Evolutionary conservation across 352 stramenopile genomes (phyloP), one percentile per base, ranked within the genome.

Genomic region (Phytophthora megakarya): DNA sequence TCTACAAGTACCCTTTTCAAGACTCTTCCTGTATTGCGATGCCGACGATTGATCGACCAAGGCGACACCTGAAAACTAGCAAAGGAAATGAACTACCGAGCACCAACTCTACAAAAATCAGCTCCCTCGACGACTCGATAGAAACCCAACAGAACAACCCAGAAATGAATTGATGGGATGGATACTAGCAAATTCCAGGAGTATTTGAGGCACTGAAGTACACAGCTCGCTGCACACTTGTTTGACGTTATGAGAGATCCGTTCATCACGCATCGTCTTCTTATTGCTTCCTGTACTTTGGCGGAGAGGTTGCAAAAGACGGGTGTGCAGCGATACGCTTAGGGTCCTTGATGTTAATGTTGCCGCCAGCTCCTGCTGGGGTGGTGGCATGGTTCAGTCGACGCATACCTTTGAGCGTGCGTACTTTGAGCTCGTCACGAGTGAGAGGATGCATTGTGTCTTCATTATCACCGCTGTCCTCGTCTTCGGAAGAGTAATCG

Each of bases 401-500:
- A 1, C 81, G 80, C 47, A 95, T 71, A 5, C 82, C 77, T 61
- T 94, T 96, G 48, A 97, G 79, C n/a, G 90, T 97, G 48, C 85
- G 87, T 9, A 90, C 82, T 65, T 98, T 97, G 66, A 98, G 86
- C 58, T 98, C 92, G 37, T 97, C 89, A 25, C 89, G 78, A 13
- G 92, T 97, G 26, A 98, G 75, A 48, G 92, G 92, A 50, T 96
- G 90, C 61, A 93, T 92, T 19, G 70, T 78, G 37, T 97, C 90
- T 21, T 90, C 79, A 45, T 95, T 90, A 55, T 96, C 90, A 35
- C 92, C 87, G 50, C 96, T 90, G 25, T 93, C 85, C 53, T 76
- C 69, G 50, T 93, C 92, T 33, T 97, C 90, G n/a, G 93, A 96
- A n/a, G 83, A 96, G 68, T 97, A 98, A 76, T 98, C 93, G 51